Conservation (phyloP, 176 grass and related monocot species). For the Ensete ventricosum region DNA sequence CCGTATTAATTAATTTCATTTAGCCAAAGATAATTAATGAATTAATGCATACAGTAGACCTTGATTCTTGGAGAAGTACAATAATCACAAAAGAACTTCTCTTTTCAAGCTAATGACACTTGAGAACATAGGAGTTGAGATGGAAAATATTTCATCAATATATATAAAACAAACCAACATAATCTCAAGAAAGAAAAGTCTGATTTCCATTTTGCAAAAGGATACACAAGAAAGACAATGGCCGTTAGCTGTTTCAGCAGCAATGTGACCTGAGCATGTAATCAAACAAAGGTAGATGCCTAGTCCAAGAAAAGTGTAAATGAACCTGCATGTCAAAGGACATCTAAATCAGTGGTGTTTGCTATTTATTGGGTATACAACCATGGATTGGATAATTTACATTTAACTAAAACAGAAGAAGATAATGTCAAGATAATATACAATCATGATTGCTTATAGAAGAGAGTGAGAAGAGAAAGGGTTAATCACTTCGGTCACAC, state of each 20-base stretch:
- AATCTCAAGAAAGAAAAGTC: neutral
- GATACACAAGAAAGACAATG: constrained; percentile 96
- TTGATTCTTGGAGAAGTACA: neutral
- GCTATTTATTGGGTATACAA: neutral
- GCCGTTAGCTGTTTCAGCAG: constrained; percentile 65
- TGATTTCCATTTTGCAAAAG: constrained; percentile 20
- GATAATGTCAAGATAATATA: no score
- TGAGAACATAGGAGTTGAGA: neutral
- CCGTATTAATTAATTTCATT: neutral
- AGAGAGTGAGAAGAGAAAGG: no score
- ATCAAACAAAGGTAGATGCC: constrained; percentile 68
- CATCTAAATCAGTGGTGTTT: neutral
- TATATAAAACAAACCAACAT: neutral
- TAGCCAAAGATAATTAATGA: neutral
- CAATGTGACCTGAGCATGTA: constrained; percentile 81
- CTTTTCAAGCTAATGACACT: neutral
- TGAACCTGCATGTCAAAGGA: constrained; percentile 56
- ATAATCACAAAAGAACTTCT: neutral
- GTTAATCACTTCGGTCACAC: no score
- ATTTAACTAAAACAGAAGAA: neutral
- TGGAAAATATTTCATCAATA: neutral
- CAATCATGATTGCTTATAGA: no score
- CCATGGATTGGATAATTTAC: neutral
- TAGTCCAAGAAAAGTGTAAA: constrained; percentile 66
- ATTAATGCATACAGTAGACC: neutral